Conservation (phyloP, 1,284 basidiomycete species). For the Cryptococcus sp. region DNA sequence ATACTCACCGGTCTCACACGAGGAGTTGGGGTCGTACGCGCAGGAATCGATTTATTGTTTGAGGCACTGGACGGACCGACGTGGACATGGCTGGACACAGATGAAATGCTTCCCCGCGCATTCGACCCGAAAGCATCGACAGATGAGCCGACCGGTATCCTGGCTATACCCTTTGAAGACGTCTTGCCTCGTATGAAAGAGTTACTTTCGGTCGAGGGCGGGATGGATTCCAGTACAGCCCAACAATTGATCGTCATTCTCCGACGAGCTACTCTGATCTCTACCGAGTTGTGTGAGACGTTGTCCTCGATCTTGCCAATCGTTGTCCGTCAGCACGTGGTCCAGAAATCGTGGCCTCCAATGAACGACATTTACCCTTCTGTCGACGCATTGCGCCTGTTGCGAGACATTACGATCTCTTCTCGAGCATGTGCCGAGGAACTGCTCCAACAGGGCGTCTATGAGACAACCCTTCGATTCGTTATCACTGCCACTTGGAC, state of each 20-base stretch:
- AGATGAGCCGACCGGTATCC: constrained; percentile 16
- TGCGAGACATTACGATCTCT: constrained; percentile 64
- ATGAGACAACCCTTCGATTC: constrained; percentile 72
- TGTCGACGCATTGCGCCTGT: constrained; percentile 59
- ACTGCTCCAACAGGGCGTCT: constrained; percentile 58
- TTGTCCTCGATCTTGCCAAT: constrained; percentile 61
- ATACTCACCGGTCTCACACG: constrained; percentile 19
- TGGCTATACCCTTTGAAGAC: constrained; percentile 40
- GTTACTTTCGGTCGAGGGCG: constrained; percentile 29
- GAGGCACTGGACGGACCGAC: constrained; percentile 25
- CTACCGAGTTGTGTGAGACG: constrained; percentile 59
- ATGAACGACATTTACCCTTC: constrained; percentile 57
- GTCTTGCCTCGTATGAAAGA: constrained; percentile 34
- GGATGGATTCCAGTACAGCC: constrained; percentile 23
- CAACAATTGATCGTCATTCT: constrained; percentile 66
- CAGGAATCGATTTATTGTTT: constrained; percentile 40
- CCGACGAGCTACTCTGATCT: constrained; percentile 63
- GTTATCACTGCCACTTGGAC: constrained; percentile 56
- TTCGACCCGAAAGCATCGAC: constrained; percentile 9
- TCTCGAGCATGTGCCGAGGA: constrained; percentile 67
- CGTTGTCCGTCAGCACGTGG: constrained; percentile 55
- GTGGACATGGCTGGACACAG: constrained; percentile 26
- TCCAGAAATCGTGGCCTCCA: constrained; percentile 34
- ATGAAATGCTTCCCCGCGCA: not conserved
- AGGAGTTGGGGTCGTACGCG: constrained; percentile 32